Evolutionary conservation across 768 basidiomycete species (phyloP), one percentile per base, ranked within the genome.

Genomic region (Lactarius hengduanensis): DNA sequence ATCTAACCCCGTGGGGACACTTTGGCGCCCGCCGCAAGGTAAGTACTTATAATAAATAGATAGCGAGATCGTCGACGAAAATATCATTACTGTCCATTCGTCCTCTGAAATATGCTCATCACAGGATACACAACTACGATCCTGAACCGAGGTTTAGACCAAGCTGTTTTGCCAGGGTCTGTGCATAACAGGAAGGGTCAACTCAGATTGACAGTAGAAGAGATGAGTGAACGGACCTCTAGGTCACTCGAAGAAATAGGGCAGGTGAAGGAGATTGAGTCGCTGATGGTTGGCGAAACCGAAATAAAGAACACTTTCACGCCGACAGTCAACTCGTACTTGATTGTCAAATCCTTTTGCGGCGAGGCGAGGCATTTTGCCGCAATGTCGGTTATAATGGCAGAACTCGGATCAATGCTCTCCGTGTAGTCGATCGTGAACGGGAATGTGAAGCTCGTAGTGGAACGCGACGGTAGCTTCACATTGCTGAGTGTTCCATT

Each of bases 401-500:
- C 61, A 38, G 76, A 73, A 45, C 78, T 78, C 10, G 90, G 86
- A 65, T 91, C 83, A 53, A 78, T 71, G 0, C 81, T 72, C 30
- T 79, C 77, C 43, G 82, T 82, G 77, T 92, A 94, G 54, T 78
- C 77, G 53, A 94, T 78, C 6, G 81, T 71, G 76, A 94, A 90
- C 1, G 92, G 92, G 79, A 94, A 90, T 0, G 85, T 87, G 78
- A 92, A 84, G 68, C 84, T 86, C 5, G 85, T 90, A 68, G 80
- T 78, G 3, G 81, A 72, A 70, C 85, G 77, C 15, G 89, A 79
- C 11, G 80, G 71, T 71, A 82, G 73, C 4, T 75, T 76, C 59
- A 86, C 68, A 63, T 77, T 76, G 22, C 78, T 77, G 50, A 83
- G 71, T 36, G 75, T 74, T 20, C 92, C 92, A 57, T 81, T 80